Evolutionary conservation across 768 basidiomycete genomes (phyloP).

Genomic region (Leucosporidium scottii): DNA sequence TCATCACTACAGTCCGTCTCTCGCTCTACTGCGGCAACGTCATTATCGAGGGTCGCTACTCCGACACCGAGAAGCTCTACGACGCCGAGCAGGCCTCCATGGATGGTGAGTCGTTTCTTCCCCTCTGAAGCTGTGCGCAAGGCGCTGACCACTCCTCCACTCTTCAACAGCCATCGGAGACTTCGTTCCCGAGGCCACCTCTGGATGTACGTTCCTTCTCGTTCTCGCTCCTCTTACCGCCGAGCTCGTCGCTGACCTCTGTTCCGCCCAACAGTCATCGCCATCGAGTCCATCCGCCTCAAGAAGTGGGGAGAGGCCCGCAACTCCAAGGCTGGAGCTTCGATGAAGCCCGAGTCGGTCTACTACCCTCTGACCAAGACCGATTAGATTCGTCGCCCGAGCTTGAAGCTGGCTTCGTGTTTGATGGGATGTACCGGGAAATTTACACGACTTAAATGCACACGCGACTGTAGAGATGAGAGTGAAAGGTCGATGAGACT

Average conservation of each 20-base stretch:
- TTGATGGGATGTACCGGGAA: too few relatives aligned
- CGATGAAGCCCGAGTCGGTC: slow-evolving; percentile 31
- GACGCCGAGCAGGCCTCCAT: slow-evolving; percentile 93
- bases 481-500: too few relatives aligned
- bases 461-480: too few relatives aligned
- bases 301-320: slow-evolving; percentile 43
- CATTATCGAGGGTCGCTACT: slow-evolving; percentile 81
- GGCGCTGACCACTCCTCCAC: neutral
- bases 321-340: neutral
- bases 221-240: neutral
- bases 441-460: too few relatives aligned
- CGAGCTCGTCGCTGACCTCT: neutral
- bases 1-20: slow-evolving; percentile 54
- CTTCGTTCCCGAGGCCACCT: neutral
- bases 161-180: neutral
- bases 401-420: too few relatives aligned
- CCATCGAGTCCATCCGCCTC: slow-evolving; percentile 94
- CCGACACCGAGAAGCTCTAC: slow-evolving; percentile 76
- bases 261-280: slow-evolving; percentile 60
- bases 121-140: neutral
- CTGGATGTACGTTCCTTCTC: neutral
- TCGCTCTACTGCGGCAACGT: slow-evolving; percentile 96
- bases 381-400: too few relatives aligned
- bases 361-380: slow-evolving; percentile 7
- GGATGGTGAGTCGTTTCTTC: slow-evolving; percentile 53